These are phyloP conservation scores for Pseudonectria foliicola DNA, from an alignment of 2,329 filamentous ascomycete genomes.

Conservation along the genomic window DNA sequence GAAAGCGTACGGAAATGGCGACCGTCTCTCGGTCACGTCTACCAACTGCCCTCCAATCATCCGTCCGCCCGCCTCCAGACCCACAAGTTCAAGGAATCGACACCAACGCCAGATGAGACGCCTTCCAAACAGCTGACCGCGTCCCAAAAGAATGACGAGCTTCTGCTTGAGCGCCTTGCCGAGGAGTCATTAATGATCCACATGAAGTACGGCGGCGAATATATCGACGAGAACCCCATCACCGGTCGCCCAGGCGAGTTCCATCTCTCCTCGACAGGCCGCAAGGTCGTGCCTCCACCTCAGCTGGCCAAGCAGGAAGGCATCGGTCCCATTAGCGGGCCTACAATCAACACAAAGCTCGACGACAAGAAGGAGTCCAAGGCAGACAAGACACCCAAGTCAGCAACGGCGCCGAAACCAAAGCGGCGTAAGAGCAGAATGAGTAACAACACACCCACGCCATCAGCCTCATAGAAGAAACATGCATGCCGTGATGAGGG, in stretches of 20 bases:
- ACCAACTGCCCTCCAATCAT: constrained; percentile 32
- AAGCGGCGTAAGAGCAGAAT: constrained; percentile 45
- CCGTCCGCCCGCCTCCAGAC: constrained; percentile 20
- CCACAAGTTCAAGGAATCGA: constrained; percentile 39
- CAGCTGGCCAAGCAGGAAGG: constrained; percentile 23
- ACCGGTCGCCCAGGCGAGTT: constrained; percentile 60
- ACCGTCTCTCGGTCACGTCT: constrained; percentile 46
- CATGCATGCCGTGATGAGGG: neutral
- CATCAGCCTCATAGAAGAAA: constrained; percentile 15
- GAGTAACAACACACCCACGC: constrained; percentile 27
- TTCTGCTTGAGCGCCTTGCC: constrained; percentile 39
- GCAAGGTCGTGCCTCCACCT: constrained; percentile 34
- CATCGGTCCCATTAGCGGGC: constrained; percentile 29
- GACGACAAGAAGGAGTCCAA: constrained; percentile 41
- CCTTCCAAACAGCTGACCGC: constrained; percentile 19
- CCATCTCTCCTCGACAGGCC: constrained; percentile 54
- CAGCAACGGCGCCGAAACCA: constrained; percentile 34
- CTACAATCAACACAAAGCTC: constrained; percentile 34
- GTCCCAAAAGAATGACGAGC: constrained; percentile 31
- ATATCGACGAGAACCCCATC: constrained; percentile 62
- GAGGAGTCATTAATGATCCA: constrained; percentile 54
- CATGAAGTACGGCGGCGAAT: constrained; percentile 54
- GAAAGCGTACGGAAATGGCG: constrained; percentile 48
- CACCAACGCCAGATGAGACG: constrained; percentile 38
- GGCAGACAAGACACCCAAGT: constrained; percentile 37